Evolutionary conservation across 2,329 filamentous ascomycete genomes (phyloP).

Genomic region (Penicillium sp.): DNA sequence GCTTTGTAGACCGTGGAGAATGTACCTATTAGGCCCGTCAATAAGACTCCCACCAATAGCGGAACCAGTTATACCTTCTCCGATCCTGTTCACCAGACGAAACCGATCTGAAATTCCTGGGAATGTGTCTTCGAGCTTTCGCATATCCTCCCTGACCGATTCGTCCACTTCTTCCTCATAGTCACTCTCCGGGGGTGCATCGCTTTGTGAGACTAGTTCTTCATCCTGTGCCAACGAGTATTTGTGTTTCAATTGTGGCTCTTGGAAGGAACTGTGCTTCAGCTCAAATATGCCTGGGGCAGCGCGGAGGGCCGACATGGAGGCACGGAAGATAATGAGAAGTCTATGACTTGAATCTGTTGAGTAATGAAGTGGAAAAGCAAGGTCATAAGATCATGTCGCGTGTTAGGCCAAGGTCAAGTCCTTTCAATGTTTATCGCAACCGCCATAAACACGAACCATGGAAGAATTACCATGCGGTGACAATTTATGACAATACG

Average conservation of each 20-base stretch:
- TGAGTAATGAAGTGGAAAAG: background rate
- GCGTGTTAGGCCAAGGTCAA: background rate
- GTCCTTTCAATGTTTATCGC: background rate
- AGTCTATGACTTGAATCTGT: background rate
- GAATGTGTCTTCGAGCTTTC: constrained; percentile 76
- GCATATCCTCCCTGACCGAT: constrained; percentile 78
- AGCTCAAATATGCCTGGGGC: constrained; percentile 26
- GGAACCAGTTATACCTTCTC: constrained; percentile 66
- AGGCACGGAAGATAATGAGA: background rate
- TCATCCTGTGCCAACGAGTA: constrained; percentile 18
- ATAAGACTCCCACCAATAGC: background rate
- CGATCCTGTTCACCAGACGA: constrained; percentile 91
- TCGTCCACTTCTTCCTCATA: constrained; percentile 43
- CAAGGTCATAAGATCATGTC: background rate
- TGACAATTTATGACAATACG: constrained; percentile 3
- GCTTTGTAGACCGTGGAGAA: constrained; percentile 99
- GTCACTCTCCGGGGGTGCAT: constrained; percentile 19
- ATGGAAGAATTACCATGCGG: background rate
- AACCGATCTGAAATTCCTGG: constrained; percentile 79
- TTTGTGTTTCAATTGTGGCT: constrained; percentile 11
- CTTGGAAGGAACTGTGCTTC: constrained; percentile 19
- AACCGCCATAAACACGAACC: constrained; percentile 1
- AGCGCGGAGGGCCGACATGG: constrained; percentile 28
- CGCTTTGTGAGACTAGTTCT: constrained; percentile 12
- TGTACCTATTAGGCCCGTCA: constrained; percentile 60